phyloP scores from a whole-genome alignment of 1,284 basidiomycete species.

The Cutaneotrichosporon mucoides region DNA sequence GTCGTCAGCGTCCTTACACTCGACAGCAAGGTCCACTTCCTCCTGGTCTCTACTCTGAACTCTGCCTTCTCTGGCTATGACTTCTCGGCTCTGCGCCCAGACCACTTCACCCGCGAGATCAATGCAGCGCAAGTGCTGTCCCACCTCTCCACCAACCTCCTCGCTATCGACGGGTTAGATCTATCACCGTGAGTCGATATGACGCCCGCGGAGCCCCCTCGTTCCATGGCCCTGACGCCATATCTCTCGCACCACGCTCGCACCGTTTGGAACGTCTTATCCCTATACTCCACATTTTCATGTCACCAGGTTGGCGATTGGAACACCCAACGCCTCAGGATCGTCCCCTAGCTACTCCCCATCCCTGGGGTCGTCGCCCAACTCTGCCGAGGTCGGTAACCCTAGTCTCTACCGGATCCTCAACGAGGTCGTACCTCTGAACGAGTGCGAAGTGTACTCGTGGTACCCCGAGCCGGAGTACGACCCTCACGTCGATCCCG shows the following conservation, averaged over 20 bases:
- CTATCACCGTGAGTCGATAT: constrained; percentile 27
- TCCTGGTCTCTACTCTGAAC: constrained; percentile 94
- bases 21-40: constrained; percentile 50
- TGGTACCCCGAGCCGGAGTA: constrained; percentile 91
- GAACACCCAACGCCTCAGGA: neutral
- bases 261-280: neutral
- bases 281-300: neutral
- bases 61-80: constrained; percentile 97
- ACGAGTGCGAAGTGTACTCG: constrained; percentile 92
- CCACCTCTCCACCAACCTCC: constrained; percentile 30
- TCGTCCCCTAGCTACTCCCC: constrained; percentile 1
- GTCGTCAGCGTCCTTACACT: constrained; percentile 2
- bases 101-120: constrained; percentile 80
- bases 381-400: constrained; percentile 15
- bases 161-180: constrained; percentile 25
- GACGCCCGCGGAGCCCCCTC: constrained; percentile 9
- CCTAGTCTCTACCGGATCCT: constrained; percentile 69
- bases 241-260: neutral
- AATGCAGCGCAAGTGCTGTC: constrained; percentile 55
- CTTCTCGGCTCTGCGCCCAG: constrained; percentile 86
- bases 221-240: constrained; percentile 7
- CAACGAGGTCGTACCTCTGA: constrained; percentile 82
- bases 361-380: constrained; percentile 9
- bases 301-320: neutral
- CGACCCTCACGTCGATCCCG: constrained; percentile 85